phyloP scores from a whole-genome alignment of 768 basidiomycete genomes.

The Panellus pusillus region DNA sequence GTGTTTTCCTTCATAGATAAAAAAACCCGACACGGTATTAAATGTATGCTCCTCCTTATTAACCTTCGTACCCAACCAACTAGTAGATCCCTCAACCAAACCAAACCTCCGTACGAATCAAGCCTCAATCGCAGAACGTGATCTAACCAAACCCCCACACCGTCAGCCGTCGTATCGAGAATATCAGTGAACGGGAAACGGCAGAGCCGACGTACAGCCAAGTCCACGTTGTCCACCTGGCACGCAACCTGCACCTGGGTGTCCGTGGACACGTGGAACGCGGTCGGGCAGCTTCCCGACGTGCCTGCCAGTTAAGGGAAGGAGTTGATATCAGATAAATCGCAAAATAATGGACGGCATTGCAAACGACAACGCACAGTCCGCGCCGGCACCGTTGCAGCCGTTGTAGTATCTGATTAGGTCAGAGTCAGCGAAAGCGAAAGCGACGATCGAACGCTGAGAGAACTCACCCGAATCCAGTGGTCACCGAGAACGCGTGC shows the following conservation, averaged over 20 bases:
- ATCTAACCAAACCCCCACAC: no score
- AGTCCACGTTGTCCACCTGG: constrained; percentile 30
- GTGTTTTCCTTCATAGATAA: no score
- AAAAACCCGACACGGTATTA: no score
- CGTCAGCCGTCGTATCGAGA: no score
- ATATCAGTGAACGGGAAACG: no score
- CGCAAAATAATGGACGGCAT: not conserved
- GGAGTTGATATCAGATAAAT: not conserved
- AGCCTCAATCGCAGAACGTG: not conserved
- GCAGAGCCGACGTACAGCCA: constrained; percentile 7
- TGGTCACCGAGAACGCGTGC: constrained; percentile 34
- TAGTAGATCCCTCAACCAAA: no score
- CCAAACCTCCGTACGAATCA: no score
- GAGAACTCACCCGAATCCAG: constrained; percentile 30
- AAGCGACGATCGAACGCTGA: not conserved
- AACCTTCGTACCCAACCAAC: no score
- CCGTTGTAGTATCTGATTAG: constrained; percentile 28
- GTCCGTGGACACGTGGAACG: constrained; percentile 30
- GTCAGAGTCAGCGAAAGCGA: not conserved
- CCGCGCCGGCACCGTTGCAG: constrained; percentile 28
- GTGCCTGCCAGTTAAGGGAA: constrained; percentile 25
- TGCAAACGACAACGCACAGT: constrained; percentile 27
- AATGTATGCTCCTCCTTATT: no score
- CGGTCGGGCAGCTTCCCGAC: constrained; percentile 29
- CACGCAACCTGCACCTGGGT: constrained; percentile 34